Base-by-base conservation (phyloP, 129 eudicot genomes). In the Dittrichia graveolens region DNA sequence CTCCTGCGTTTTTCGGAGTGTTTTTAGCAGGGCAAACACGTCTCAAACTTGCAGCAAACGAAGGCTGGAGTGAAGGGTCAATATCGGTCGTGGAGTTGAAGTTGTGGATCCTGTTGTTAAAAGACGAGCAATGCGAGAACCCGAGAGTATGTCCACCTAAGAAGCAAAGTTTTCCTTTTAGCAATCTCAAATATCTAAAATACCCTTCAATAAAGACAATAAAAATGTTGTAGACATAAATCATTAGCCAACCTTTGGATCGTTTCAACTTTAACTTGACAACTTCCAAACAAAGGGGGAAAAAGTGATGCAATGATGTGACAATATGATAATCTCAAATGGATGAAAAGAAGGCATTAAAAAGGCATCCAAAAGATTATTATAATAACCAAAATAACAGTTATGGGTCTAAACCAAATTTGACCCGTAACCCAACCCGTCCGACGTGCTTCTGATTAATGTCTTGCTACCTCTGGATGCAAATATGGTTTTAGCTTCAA, bases 41-140 rank as follows among this genome's bases (percentile, higher is more conserved):
- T 72, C 78, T 74, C 42, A 91, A 79, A 52, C 72, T 81, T 55
- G 86, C 80, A 68, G 96, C 96, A 67, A 91, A 89, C 9, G 92
- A 73, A 18, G 84, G 84, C 13, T 77, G 61, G 87, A 88, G 53
- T 1, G 93, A 75, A 1, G 97, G 93, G 71, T 91, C 95, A 39
- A 88, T 78, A 56, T 65, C 78, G 4, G 35, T 12, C 5, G 82
- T 78, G 24, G 73, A 72, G 73, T 78, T 78, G 74, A 78, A 78
- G 78, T 78, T 72, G 69, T 72, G 68, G 61, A 78, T 78, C 72
- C 82, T 37, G 55, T 62, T 78, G 73, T 72, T 71, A 74, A 78
- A 78, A 0, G 82, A 78, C 10, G 82, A 72, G 54, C 78, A 78
- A 47, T 78, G 82, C 9, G 78, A 64, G 71, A 64, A 78, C 7